Base-by-base conservation (phyloP, 1,284 basidiomycete genomes). In the Irpex sp. region DNA sequence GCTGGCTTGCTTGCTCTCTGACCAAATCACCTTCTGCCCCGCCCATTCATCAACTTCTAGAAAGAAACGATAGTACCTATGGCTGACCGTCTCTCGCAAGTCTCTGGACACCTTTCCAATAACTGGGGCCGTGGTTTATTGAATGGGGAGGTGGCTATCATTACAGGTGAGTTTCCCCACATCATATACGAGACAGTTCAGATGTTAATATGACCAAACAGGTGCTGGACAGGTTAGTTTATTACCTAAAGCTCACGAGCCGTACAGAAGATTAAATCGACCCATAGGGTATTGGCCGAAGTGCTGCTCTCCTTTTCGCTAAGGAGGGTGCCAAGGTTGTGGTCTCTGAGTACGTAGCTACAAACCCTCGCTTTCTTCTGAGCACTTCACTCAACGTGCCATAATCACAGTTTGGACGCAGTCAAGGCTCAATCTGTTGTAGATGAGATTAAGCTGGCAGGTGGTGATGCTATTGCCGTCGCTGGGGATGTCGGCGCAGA, bases 311-410 rank as follows among this genome's bases (percentile, higher is more conserved):
- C 51, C 80, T 93, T 57, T 95, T 93, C 67, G 90, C 92, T 5
- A 87, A 86, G 67, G 93, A 95, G 72, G 93, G 93, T 31, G 93
- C 93, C 13, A 94, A 92, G 73, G 88, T 95, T 53, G 92, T 95
- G 66, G 87, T 90, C 58, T 87, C 87, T 80, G 92, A 91, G 91
- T 93, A 69, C 70, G 86, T 47, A 47, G 3, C 13, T 33, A 15
- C 19, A 7, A 15, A 6, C 13, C 4, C 35, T 15, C n/a, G 9
- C 57, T 4, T 51, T 31, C 53, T 19, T n/a, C 15, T 36, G 0
- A 1, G 0, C 36, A n/a, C 26, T 9, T 13, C 19, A 9, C 21
- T 51, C 17, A 51, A 17, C n/a, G 2, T 51, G 58, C 31, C 17
- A 35, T 55, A 9, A 46, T 39, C 37, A 1, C 68, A 91, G 90